Evolutionary conservation across 805 yeast genomes (phyloP).

Genomic region (Cyberlindnera samutprakarnensis): DNA sequence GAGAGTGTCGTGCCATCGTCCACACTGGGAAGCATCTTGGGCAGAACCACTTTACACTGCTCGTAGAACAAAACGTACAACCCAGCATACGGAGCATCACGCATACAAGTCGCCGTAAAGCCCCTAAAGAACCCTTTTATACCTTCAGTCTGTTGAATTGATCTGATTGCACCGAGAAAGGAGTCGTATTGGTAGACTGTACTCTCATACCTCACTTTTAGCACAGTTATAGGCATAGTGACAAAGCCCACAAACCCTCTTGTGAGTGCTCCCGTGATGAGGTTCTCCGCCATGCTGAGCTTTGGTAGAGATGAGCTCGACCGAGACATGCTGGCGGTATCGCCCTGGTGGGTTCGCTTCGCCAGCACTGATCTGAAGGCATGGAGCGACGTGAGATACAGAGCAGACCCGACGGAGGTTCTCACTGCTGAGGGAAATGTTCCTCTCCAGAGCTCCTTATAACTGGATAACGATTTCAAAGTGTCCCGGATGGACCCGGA

Average conservation of each 20-base stretch:
- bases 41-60: slow-evolving; percentile 51
- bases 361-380: slow-evolving; percentile 47
- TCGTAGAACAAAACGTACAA: slow-evolving; percentile 83
- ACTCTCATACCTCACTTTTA: slow-evolving; percentile 87
- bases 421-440: slow-evolving; percentile 85
- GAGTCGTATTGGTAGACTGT: slow-evolving; percentile 64
- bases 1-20: slow-evolving; percentile 19
- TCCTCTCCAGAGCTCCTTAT: slow-evolving; percentile 76
- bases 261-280: slow-evolving; percentile 69
- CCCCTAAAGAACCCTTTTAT: slow-evolving; percentile 77
- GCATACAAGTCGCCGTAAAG: slow-evolving; percentile 72
- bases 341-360: slow-evolving; percentile 11
- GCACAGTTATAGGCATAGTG: slow-evolving; percentile 91
- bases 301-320: slow-evolving; percentile 53
- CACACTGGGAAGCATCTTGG: slow-evolving; percentile 23
- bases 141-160: slow-evolving; percentile 48
- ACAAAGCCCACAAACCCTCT: slow-evolving; percentile 76
- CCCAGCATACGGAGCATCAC: slow-evolving; percentile 98
- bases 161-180: slow-evolving; percentile 48
- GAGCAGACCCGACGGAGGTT: slow-evolving; percentile 85
- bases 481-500: slow-evolving; percentile 25
- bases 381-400: slow-evolving; percentile 73
- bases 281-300: slow-evolving; percentile 60
- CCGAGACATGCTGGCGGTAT: too few species aligned
- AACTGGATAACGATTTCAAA: slow-evolving; percentile 32